Evolutionary conservation across 2,329 filamentous ascomycete species (phyloP), one percentile per base, ranked within the genome.

Genomic region (Gaeumannomyces sp.): DNA sequence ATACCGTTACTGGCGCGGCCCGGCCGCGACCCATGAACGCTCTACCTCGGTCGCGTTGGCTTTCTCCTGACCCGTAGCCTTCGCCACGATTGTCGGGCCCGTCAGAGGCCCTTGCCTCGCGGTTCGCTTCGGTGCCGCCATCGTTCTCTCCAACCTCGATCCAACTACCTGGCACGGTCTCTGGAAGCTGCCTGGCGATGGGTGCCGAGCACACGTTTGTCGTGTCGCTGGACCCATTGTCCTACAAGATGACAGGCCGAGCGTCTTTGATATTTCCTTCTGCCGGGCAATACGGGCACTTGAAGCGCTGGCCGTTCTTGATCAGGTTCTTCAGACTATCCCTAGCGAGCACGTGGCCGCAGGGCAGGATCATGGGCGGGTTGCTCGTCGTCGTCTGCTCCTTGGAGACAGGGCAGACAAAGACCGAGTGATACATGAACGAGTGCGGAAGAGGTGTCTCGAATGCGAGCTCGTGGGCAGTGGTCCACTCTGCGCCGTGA

Each of bases 341-440:
- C 68, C 88, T 85, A 25, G 93, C 93, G 66, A 99, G 89, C 63
- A 97, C 94, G 78, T 99, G 95, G 7, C 95, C 94, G 73, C 95
- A 99, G 0, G 92, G 91, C 73, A 99, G 88, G 85, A 97, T 95
- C 90, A 98, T 96, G 2, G 95, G 93, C 14, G 95, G 95, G 75
- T 99, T 99, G 29, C 83, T 79, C 72, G 96, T 93, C 0, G 94
- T 99, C 0, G 91, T 93, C 76, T 99, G 95, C 74, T 97, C 95
- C 76, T 98, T 98, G 71, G 90, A 93, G 6, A 99, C 95, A 0
- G 95, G 95, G 73, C 95, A 99, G 58, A 99, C 95, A 74, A 99
- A 99, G 73, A 99, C 97, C 65, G 91, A 91, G 76, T 99, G 95
- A 80, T 96, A 99, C 61, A 88, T 80, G 83, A 86, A 86, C 69